phyloP scores from a whole-genome alignment of 371 early-diverging fungal species.

The Coemansia sp. region DNA sequence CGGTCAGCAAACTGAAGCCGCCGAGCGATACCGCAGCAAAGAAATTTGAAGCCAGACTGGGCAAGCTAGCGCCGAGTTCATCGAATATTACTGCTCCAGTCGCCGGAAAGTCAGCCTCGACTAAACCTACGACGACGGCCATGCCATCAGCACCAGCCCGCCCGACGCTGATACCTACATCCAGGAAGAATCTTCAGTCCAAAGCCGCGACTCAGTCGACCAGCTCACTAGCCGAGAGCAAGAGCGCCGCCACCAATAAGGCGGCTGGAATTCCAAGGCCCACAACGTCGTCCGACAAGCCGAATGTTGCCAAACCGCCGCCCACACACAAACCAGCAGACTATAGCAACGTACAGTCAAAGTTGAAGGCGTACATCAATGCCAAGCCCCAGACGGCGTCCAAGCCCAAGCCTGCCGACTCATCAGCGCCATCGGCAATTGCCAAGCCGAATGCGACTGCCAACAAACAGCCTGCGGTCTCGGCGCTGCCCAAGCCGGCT shows the following conservation, averaged over 20 bases:
- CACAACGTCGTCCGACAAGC: neutral
- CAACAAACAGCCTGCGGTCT: constrained; percentile 5
- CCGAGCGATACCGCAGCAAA: neutral
- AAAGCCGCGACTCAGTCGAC: neutral
- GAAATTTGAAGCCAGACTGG: neutral
- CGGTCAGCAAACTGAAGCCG: neutral
- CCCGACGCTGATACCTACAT: constrained; percentile 5
- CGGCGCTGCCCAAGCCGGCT: neutral
- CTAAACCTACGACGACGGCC: neutral
- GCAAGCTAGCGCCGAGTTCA: neutral
- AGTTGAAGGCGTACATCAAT: constrained; percentile 42
- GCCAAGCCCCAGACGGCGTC: constrained; percentile 18
- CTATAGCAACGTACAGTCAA: constrained; percentile 40
- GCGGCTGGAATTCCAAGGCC: neutral
- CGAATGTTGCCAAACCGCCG: neutral
- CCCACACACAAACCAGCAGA: constrained; percentile 13
- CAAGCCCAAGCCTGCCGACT: constrained; percentile 4
- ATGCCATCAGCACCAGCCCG: neutral
- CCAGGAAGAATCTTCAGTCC: neutral
- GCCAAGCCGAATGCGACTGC: constrained; percentile 2
- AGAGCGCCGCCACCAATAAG: neutral
- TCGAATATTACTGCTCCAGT: neutral
- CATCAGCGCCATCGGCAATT: constrained; percentile 3
- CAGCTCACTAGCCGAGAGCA: neutral
- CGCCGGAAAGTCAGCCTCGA: neutral